A percentile compares a stretch with the other conserved stretches of the same genome.
phyloP scores from a whole-genome alignment of 306 rosid genomes.

The Rosa rugosa region DNA sequence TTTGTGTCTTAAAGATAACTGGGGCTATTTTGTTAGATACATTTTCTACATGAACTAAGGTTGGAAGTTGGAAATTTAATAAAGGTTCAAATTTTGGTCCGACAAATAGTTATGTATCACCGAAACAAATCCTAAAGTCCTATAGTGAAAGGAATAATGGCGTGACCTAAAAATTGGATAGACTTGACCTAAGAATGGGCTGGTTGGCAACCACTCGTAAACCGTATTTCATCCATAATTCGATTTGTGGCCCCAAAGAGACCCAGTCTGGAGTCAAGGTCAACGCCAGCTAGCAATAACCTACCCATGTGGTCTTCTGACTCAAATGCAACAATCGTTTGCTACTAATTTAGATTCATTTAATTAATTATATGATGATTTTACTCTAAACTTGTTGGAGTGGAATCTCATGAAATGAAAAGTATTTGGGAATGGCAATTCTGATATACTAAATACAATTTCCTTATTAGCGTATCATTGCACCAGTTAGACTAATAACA shows the following conservation, averaged over 20 bases:
- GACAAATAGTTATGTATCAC: background rate
- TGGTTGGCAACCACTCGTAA: slow-evolving; percentile 13
- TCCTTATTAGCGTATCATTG: too few species aligned
- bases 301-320: background rate
- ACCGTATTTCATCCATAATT: background rate
- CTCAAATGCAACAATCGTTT: too few species aligned
- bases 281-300: background rate
- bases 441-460: too few species aligned
- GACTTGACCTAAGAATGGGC: background rate
- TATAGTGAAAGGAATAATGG: background rate
- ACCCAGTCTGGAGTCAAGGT: background rate
- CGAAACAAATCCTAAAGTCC: background rate
- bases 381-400: too few species aligned
- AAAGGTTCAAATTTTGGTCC: background rate
- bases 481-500: too few species aligned
- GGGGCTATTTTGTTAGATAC: too few species aligned
- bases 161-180: background rate
- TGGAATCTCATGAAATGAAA: too few species aligned
- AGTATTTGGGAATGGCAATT: too few species aligned
- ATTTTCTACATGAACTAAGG: background rate
- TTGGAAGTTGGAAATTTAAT: background rate
- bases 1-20: too few species aligned
- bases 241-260: background rate
- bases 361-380: too few species aligned
- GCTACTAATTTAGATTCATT: too few species aligned